A percentile compares a stretch with the other conserved stretches of the same genome.
These are phyloP conservation scores for Penicillium hesseltinei DNA, from an alignment of 2,329 filamentous ascomycete genomes.

Conservation along the genomic window DNA sequence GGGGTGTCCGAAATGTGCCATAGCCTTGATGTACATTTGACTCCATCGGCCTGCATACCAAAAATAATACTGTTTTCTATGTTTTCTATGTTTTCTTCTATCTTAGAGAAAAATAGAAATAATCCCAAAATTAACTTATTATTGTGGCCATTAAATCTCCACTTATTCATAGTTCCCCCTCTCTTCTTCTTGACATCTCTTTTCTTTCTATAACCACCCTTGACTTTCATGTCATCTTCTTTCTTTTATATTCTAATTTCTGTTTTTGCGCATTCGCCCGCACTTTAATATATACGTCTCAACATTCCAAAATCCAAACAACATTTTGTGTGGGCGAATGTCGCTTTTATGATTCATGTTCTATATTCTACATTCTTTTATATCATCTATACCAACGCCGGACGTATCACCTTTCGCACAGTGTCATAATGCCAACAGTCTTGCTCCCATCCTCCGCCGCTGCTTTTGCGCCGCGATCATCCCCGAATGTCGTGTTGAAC, in stretches of 20 bases:
- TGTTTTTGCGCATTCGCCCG: slow-evolving; percentile 36
- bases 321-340: slow-evolving; percentile 39
- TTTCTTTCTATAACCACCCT: slow-evolving; percentile 17
- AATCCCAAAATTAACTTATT: slow-evolving; percentile 6
- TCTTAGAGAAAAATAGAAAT: neutral
- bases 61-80: slow-evolving; percentile 8
- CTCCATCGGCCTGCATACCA: slow-evolving; percentile 8
- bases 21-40: neutral
- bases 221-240: slow-evolving; percentile 22
- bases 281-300: slow-evolving; percentile 33
- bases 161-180: slow-evolving; percentile 13
- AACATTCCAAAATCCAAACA: slow-evolving; percentile 11
- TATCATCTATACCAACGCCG: slow-evolving; percentile 41
- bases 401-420: slow-evolving; percentile 53
- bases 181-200: slow-evolving; percentile 8
- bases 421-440: slow-evolving; percentile 77
- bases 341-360: slow-evolving; percentile 37
- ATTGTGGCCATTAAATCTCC: slow-evolving; percentile 16
- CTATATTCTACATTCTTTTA: slow-evolving; percentile 34
- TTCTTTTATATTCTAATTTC: slow-evolving; percentile 29
- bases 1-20: slow-evolving; percentile 18
- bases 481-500: slow-evolving; percentile 90
- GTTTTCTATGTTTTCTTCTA: neutral
- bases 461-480: slow-evolving; percentile 90
- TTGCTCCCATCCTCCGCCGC: slow-evolving; percentile 92